phyloP scores from a whole-genome alignment of 257 asterid genomes.

The Solanum virginianum region DNA sequence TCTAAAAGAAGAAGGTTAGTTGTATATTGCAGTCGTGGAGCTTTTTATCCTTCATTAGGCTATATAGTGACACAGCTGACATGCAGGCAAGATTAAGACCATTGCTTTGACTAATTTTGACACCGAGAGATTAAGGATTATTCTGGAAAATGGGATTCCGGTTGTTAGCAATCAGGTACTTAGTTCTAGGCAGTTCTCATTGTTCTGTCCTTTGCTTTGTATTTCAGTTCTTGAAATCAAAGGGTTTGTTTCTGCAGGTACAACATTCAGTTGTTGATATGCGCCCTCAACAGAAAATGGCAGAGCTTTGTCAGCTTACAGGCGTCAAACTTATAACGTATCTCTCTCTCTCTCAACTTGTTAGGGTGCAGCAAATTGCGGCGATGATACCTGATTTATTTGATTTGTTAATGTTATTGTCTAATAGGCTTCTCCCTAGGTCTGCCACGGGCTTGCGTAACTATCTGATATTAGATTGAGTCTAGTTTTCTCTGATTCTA shows the following conservation, averaged over 20 bases:
- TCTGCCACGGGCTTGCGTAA: not conserved
- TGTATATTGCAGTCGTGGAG: not conserved
- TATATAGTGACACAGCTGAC: constrained; percentile 19
- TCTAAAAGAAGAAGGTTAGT: constrained; percentile 85
- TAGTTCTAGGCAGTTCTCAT: not conserved
- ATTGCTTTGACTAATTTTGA: constrained; percentile 94
- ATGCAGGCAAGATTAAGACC: constrained; percentile 93
- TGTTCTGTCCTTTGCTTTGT: not conserved
- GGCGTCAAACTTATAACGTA: constrained; percentile 98
- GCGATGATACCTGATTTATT: not conserved
- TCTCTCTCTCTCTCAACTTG: constrained; percentile 18
- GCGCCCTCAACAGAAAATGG: constrained; percentile 99
- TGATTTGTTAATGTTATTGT: not conserved
- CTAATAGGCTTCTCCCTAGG: not conserved
- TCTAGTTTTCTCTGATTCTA: not conserved
- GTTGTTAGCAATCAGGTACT: constrained; percentile 88
- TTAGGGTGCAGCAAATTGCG: not conserved
- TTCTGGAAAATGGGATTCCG: constrained; percentile 85
- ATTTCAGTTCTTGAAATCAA: not conserved
- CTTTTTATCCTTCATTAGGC: constrained; percentile 6
- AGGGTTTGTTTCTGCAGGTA: constrained; percentile 44
- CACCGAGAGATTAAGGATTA: constrained; percentile 69
- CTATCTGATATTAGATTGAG: not conserved
- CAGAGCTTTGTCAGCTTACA: constrained; percentile 70
- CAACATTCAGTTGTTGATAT: constrained; percentile 95